Evolutionary conservation across 768 basidiomycete genomes (phyloP), one percentile per base, ranked within the genome.

Genomic region (Kwoniella heveanensis): DNA sequence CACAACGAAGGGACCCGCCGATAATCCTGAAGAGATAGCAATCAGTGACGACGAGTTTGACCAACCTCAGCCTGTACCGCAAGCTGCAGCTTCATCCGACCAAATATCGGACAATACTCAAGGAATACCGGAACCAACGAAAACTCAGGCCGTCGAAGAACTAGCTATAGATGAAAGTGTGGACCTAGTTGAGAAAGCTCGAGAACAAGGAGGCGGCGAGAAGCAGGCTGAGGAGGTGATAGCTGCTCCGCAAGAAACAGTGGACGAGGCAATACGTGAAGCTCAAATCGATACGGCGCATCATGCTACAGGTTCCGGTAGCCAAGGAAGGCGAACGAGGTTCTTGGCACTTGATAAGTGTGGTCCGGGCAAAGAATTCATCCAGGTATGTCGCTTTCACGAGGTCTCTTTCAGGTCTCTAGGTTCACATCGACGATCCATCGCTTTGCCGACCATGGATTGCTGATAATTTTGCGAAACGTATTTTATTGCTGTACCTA

Each of bases 291-390:
- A 67, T 21, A 26, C n/a, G 36, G 68, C 68, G 17, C 10, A 30
- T 12, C 7, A 7, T 19, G 22, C 53, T 48, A 21, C 8, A n/a
- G n/a, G n/a, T n/a, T n/a, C n/a, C 12, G 47, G 46, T 17, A 37
- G 36, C 26, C 8, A 47, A 57, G 74, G 32, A 37, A 67, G 67
- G 27, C 78, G 83, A 64, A 97, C 94, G 0, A 85, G 83, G 46
- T 97, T 98, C 80, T 80, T 98, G 17, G 93, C 93, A 4, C 82
- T 98, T 2, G 92, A 94, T 80, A 97, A 97, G 78, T 95, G 92
- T 66, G 83, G 91, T 2, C 82, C 82, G 0, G 83, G 82, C 7
- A 85, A 89, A 56, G 84, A 88, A 50, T 95, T 90, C 77, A 83
- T 96, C 19, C 91, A 95, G 84, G 91, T 90, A 44, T 78, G 60